Conservation (phyloP, 805 yeast genomes). For the Kregervanrija fluxuum region DNA sequence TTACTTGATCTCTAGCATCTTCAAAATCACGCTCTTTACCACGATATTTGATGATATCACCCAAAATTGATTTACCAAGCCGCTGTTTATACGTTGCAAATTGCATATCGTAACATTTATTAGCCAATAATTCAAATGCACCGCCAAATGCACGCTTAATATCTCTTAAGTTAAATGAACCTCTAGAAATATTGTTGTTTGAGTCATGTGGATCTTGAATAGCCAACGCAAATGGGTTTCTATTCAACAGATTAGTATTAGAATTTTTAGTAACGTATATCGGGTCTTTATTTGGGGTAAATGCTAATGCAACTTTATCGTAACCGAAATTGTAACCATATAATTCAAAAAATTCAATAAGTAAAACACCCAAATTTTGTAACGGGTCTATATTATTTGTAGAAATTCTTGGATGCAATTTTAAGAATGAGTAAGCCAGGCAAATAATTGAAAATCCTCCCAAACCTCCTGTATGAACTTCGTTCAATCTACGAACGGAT, state of each 20-base stretch:
- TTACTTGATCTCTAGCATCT: conserved; percentile 60
- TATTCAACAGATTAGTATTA: conserved; percentile 31
- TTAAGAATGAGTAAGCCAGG: conserved; percentile 69
- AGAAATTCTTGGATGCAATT: conserved; percentile 68
- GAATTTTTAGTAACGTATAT: conserved; percentile 52
- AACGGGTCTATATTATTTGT: conserved; percentile 59
- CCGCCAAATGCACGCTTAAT: conserved; percentile 84
- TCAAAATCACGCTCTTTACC: conserved; percentile 73
- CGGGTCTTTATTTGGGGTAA: conserved; percentile 36
- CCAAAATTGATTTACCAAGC: conserved; percentile 66
- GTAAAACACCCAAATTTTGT: conserved; percentile 75
- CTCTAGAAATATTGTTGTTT: conserved; percentile 76
- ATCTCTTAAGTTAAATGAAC: conserved; percentile 73
- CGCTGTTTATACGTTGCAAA: conserved; percentile 58
- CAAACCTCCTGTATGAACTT: conserved; percentile 87
- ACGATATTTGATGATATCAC: conserved; percentile 67
- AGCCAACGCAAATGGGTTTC: conserved; percentile 56
- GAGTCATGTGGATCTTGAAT: conserved; percentile 88
- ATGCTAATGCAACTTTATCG: conserved; percentile 66
- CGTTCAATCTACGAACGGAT: conserved; percentile 67
- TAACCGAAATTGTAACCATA: conserved; percentile 88
- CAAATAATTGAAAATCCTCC: conserved; percentile 96
- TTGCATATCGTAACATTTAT: conserved; percentile 69
- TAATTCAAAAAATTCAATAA: conserved; percentile 87
- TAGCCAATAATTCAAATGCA: conserved; percentile 70